These are phyloP conservation scores for Trametes gibbosa DNA, from an alignment of 768 basidiomycete species.

Conservation along the genomic window DNA sequence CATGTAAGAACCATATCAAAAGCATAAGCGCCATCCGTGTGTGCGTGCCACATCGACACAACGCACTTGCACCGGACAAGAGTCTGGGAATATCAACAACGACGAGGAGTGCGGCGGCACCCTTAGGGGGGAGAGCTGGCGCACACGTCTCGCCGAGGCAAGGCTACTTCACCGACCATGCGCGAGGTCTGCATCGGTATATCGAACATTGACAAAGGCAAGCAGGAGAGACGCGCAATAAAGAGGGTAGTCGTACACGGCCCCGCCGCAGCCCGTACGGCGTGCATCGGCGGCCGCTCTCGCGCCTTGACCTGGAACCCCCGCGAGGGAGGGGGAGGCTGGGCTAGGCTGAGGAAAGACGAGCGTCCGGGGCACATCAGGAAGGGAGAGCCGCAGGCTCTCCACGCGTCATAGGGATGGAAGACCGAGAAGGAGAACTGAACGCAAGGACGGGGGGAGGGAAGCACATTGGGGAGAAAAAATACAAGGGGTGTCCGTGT, in stretches of 20 bases:
- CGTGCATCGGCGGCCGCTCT: neutral
- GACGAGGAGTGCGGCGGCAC: neutral
- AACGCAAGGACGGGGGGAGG: conserved; percentile 2
- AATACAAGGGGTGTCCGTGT: conserved; percentile 16
- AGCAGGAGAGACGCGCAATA: conserved; percentile 8
- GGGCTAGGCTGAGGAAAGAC: too few relatives aligned
- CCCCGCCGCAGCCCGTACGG: conserved; percentile 11
- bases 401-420: conserved; percentile 9
- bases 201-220: neutral
- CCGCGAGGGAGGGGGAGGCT: neutral
- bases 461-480: neutral
- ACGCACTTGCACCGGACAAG: neutral
- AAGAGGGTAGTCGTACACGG: conserved; percentile 19
- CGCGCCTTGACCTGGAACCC: neutral
- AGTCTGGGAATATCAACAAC: neutral
- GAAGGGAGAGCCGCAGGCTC: conserved; percentile 17
- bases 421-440: conserved; percentile 9
- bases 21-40: neutral
- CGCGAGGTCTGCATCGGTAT: neutral
- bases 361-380: neutral
- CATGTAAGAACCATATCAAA: neutral
- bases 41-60: neutral
- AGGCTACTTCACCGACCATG: conserved; percentile 10
- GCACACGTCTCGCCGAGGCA: neutral
- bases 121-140: neutral